phyloP scores from a whole-genome alignment of 768 basidiomycete genomes.

The Panus rudis region DNA sequence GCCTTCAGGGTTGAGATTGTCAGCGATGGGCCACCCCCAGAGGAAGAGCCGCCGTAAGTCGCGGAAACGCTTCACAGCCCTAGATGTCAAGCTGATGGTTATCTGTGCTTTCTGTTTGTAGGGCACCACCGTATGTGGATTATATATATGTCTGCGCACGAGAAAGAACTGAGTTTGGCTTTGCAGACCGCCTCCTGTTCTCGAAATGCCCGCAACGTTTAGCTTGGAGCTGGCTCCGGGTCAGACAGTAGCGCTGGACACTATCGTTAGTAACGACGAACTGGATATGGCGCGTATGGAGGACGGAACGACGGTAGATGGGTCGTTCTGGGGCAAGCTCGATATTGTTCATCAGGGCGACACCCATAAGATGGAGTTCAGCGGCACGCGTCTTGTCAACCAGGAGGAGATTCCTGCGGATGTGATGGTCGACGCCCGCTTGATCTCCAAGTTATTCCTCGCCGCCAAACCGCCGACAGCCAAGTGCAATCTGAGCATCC shows the following conservation, averaged over 20 bases:
- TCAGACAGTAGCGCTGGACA: conserved; percentile 74
- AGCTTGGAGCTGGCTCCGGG: conserved; percentile 75
- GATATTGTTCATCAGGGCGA: conserved; percentile 75
- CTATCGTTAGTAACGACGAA: conserved; percentile 68
- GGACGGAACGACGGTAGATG: conserved; percentile 80
- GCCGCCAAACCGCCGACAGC: conserved; percentile 71
- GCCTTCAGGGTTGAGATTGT: conserved; percentile 83
- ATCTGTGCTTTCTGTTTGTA: conserved; percentile 15
- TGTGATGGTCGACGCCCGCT: conserved; percentile 68
- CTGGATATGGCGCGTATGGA: conserved; percentile 91
- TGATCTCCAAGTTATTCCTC: conserved; percentile 64
- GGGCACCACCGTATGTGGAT: conserved; percentile 43
- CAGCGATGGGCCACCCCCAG: conserved; percentile 77
- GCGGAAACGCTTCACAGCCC: too few relatives aligned
- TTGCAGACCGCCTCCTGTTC: conserved; percentile 58
- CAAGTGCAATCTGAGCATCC: conserved; percentile 68
- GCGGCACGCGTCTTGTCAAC: conserved; percentile 63
- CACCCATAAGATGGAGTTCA: conserved; percentile 76
- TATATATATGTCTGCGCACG: conserved; percentile 11
- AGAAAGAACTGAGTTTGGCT: conserved; percentile 2
- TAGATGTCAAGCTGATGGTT: not conserved
- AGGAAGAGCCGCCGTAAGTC: conserved; percentile 70
- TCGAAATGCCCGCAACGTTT: conserved; percentile 84
- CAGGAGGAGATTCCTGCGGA: conserved; percentile 59
- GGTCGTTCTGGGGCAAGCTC: conserved; percentile 84